phyloP scores from a whole-genome alignment of 352 stramenopile genomes.

The Pythium insidiosum region DNA sequence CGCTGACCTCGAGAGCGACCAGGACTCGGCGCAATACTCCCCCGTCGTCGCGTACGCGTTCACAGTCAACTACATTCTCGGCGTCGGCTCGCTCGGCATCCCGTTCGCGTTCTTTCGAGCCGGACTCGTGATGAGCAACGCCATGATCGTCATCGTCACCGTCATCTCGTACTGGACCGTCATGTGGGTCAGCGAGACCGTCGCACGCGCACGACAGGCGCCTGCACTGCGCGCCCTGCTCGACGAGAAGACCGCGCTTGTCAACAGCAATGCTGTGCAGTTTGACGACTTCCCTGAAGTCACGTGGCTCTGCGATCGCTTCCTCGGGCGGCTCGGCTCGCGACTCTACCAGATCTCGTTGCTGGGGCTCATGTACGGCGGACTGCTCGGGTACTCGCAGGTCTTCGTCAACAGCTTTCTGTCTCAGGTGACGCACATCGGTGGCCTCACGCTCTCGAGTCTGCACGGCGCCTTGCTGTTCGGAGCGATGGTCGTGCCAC shows the following conservation, averaged over 20 bases:
- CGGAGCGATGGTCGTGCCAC: conserved; percentile 76
- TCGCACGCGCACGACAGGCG: conserved; percentile 44
- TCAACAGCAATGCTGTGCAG: conserved; percentile 5
- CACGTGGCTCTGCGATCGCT: conserved; percentile 69
- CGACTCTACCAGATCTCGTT: conserved; percentile 81
- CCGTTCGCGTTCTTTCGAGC: conserved; percentile 82
- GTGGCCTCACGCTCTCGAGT: conserved; percentile 37
- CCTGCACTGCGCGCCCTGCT: conserved; percentile 19
- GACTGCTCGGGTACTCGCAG: conserved; percentile 85
- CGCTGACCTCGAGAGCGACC: not conserved
- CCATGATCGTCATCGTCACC: conserved; percentile 73
- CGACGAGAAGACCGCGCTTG: conserved; percentile 25
- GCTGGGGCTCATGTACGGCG: conserved; percentile 86
- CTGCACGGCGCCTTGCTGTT: conserved; percentile 66
- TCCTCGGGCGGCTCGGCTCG: conserved; percentile 51
- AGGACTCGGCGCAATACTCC: conserved; percentile 32
- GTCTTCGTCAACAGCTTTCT: conserved; percentile 86
- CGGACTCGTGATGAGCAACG: conserved; percentile 65
- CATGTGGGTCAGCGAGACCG: conserved; percentile 82
- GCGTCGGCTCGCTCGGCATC: conserved; percentile 86
- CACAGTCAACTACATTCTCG: conserved; percentile 91
- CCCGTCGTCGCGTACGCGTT: conserved; percentile 81
- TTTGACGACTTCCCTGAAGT: conserved; percentile 72
- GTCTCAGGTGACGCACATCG: conserved; percentile 55
- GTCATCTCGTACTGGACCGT: conserved; percentile 85